Evolutionary conservation across 1,139 yeast species (phyloP), one percentile per base, ranked within the genome.

Genomic region (Arxiozyma telluris): DNA sequence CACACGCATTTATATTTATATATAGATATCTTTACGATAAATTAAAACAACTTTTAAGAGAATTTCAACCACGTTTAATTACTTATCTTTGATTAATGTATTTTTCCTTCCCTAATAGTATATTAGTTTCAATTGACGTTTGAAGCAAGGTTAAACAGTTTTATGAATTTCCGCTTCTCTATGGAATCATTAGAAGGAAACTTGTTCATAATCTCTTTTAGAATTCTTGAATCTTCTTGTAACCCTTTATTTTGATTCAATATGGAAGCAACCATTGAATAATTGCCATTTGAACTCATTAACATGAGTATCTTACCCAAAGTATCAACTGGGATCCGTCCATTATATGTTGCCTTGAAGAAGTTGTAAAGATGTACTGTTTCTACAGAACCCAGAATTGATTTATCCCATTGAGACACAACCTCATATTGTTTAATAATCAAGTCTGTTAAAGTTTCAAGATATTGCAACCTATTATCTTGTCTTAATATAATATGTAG

Each of bases 401-500:
- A 15, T n/a, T 43, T 34, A 22, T 34, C 47, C 17, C n/a, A 3
- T n/a, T 3, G 18, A 17, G 12, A 30, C n/a, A 43, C 34, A 15
- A n/a, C 15, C 9, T 30, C 15, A 34, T 42, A 42, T 21, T 43
- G 45, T 4, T 43, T 23, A 12, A 49, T 21, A 21, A 49, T 20
- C 1, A 21, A 15, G 2, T 27, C 23, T 22, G 38, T 21, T 1
- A 34, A 20, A 2, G 43, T n/a, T 30, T 30, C 17, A 21, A 49
- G 43, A 44, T 38, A 43, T 17, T 44, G 15, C 38, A 43, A 15
- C 2, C 18, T 27, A 5, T 49, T 30, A 7, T 22, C 20, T 43
- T 43, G 51, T 9, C 46, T 54, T 18, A 50, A 41, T 9, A 59
- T 49, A n/a, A 60, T 54, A 18, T 50, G 48, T n/a, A 62, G 39